Evolutionary conservation across 2,329 filamentous ascomycete genomes (phyloP).

Genomic region (Aspergillus niger): DNA sequence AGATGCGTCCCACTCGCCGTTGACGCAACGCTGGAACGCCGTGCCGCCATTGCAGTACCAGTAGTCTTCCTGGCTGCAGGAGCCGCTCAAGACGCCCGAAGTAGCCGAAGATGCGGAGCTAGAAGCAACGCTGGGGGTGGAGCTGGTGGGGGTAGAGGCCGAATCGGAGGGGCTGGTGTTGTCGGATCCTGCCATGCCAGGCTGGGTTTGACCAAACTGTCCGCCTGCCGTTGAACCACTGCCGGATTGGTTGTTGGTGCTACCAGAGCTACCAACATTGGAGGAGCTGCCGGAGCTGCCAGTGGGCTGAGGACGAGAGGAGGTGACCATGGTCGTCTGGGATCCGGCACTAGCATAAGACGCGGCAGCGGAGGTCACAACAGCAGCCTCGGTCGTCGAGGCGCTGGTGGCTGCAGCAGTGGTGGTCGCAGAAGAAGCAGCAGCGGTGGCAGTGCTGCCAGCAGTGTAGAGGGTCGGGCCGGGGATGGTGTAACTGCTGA

Average conservation of each 20-base stretch:
- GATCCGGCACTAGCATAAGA: background rate
- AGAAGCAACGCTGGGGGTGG: background rate
- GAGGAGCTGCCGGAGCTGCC: background rate
- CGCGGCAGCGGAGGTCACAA: background rate
- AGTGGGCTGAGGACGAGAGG: background rate
- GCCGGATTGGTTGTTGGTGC: background rate
- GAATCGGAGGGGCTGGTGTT: background rate
- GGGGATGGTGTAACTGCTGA: constrained; percentile 51
- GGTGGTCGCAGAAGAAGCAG: background rate
- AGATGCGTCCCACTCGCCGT: constrained; percentile 22
- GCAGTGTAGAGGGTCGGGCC: constrained; percentile 42
- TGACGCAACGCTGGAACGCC: constrained; percentile 21
- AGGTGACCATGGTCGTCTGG: background rate
- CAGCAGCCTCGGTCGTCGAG: background rate
- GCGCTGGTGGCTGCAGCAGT: background rate
- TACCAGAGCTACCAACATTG: background rate
- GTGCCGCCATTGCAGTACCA: constrained; percentile 29
- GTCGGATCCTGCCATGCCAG: background rate
- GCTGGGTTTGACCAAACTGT: background rate
- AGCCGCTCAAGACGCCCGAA: constrained; percentile 11
- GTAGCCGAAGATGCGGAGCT: background rate
- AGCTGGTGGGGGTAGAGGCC: background rate
- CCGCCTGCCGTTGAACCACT: background rate
- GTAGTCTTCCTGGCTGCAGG: constrained; percentile 19
- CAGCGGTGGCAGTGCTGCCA: constrained; percentile 1